Conservation (phyloP, 257 asterid species). For the Primulina huaijiensis region DNA sequence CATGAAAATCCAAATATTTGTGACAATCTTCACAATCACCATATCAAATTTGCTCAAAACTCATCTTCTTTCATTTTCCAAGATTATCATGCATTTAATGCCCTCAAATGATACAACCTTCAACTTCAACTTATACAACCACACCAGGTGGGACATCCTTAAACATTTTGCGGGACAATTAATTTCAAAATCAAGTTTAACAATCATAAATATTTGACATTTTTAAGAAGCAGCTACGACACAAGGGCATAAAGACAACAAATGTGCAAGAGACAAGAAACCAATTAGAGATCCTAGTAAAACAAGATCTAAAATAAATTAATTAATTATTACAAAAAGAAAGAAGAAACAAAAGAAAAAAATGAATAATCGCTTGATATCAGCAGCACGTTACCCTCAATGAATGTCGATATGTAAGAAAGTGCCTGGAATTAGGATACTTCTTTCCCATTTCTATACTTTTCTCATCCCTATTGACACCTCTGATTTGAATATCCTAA, state of each 20-base stretch:
- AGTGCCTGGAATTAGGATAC: slow-evolving; percentile 89
- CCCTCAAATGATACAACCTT: background rate
- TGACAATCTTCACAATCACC: too few species aligned
- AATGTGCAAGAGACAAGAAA: slow-evolving; percentile 2
- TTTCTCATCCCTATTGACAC: slow-evolving; percentile 90
- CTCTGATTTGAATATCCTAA: slow-evolving; percentile 97
- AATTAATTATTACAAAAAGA: background rate
- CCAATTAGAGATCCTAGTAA: slow-evolving; percentile 4
- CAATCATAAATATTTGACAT: background rate
- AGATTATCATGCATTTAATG: background rate
- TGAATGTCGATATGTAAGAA: slow-evolving; percentile 88
- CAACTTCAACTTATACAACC: background rate
- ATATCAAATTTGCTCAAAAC: too few species aligned
- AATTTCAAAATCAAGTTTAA: background rate
- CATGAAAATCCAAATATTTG: too few species aligned
- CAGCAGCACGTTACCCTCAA: slow-evolving; percentile 60
- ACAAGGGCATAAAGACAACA: slow-evolving; percentile 17
- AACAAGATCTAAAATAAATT: background rate
- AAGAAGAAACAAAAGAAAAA: slow-evolving; percentile 9
- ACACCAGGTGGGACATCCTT: slow-evolving; percentile 4
- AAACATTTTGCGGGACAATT: background rate
- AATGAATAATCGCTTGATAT: slow-evolving; percentile 14
- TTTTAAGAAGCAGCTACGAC: slow-evolving; percentile 9
- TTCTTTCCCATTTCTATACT: slow-evolving; percentile 78
- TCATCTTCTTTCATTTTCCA: too few species aligned